Conservation (phyloP, 768 basidiomycete genomes). For the Suillus ampliporus region DNA sequence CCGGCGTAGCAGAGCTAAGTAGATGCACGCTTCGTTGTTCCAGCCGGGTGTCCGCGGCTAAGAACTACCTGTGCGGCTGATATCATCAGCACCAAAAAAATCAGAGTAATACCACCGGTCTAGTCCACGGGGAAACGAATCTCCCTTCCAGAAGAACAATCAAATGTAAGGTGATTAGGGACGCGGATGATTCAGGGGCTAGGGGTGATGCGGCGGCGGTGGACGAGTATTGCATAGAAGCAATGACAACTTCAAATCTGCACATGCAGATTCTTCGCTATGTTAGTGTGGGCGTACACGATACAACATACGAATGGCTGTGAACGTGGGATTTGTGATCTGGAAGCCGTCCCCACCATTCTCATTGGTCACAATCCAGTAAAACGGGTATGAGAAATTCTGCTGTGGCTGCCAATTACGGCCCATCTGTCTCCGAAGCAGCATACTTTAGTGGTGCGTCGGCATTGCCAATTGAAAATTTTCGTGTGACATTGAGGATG, state of each 20-base stretch:
- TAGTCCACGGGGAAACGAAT: neutral
- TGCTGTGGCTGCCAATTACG: constrained; percentile 49
- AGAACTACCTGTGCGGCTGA: neutral
- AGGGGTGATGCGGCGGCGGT: constrained; percentile 42
- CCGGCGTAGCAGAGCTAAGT: neutral
- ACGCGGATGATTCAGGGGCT: constrained; percentile 41
- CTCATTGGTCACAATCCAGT: constrained; percentile 75
- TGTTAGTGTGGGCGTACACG: constrained; percentile 7
- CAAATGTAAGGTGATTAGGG: constrained; percentile 26
- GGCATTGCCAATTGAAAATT: constrained; percentile 58
- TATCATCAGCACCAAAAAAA: neutral
- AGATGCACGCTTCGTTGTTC: neutral
- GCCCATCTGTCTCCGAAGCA: constrained; percentile 72
- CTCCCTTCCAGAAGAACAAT: neutral
- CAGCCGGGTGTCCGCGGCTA: neutral
- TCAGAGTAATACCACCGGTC: neutral
- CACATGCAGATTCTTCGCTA: constrained; percentile 68
- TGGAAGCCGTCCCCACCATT: constrained; percentile 60
- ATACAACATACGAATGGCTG: constrained; percentile 72
- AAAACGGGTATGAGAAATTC: constrained; percentile 71
- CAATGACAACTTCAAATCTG: constrained; percentile 61
- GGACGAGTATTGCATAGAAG: constrained; percentile 56
- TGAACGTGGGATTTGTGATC: constrained; percentile 73
- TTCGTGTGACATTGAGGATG: constrained; percentile 49
- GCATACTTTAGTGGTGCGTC: constrained; percentile 73